Evolutionary conservation across 768 basidiomycete genomes (phyloP), one percentile per base, ranked within the genome.

Genomic region (Mycena galopus): DNA sequence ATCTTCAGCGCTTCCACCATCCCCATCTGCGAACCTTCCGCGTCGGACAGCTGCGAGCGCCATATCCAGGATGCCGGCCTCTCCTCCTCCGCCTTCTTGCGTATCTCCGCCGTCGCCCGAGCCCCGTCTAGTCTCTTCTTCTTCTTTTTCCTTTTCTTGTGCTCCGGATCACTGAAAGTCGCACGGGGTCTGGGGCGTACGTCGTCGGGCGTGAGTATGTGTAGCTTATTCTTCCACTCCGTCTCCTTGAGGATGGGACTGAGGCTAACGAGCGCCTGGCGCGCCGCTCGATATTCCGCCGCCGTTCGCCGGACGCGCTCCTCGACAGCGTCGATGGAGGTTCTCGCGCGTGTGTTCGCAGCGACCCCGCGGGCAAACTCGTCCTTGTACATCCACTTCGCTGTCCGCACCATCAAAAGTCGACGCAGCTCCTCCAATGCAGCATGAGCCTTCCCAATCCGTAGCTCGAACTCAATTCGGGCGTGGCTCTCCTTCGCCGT

Each of bases 161-260:
- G 47, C 27, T 56, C 12, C 2, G 63, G 50, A 44, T 65, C 51
- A 50, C 32, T 23, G 50, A 67, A 67, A 0, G 12, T 16, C 14
- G 55, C 65, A 6, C 56, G 56, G n/a, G 79, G 76, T 3, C 75
- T 67, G 37, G 72, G 57, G 7, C 75, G 73, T 21, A 77, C 70
- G 55, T 79, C 78, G 23, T 65, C 63, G 4, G 51, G 56, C 4
- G 5, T 37, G 12, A 78, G 67, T 1, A 35, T 56, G 10, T 35
- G 65, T n/a, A 76, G 70, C 42, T 67, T 42, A 4, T 35, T 29
- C 65, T 71, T 60, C 78, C 77, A 78, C 8, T 53, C 56, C 2
- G 50, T 51, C 23, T 72, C 68, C 19, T 30, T 32, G 9, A 73
- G 58, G 19, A 42, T 19, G 7, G 29, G 14, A 16, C 57, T 37